Percentiles rank a stretch among this genome's conserved stretches.
phyloP scores from a whole-genome alignment of 306 rosid species.

The Rosa lucieae region DNA sequence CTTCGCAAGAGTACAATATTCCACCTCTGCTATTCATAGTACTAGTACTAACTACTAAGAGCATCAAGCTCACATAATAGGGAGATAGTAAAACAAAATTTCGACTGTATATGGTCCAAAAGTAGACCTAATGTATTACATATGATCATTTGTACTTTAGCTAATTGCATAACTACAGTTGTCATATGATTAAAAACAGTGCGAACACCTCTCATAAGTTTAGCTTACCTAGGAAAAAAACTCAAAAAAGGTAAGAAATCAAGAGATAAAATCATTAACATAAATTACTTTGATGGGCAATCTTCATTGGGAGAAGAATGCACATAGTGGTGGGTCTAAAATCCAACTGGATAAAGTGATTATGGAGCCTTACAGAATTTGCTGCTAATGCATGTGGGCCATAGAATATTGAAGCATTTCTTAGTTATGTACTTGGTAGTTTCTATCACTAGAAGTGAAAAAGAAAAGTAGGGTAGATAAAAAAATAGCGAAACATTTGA shows the following conservation, averaged over 20 bases:
- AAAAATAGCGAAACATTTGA: slow-evolving; percentile 7
- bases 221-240: slow-evolving; percentile 17
- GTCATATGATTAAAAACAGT: slow-evolving; percentile 8
- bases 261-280: slow-evolving; percentile 27
- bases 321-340: slow-evolving; percentile 46
- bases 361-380: slow-evolving; percentile 37
- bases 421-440: slow-evolving; percentile 26
- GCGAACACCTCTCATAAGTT: not conserved
- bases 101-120: not conserved
- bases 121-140: not conserved
- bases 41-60: too few species aligned
- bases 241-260: not conserved
- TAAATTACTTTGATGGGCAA: slow-evolving; percentile 36
- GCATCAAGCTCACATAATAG: too few species aligned
- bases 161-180: not conserved
- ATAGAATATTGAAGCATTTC: slow-evolving; percentile 28
- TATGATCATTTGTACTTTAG: not conserved
- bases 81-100: too few species aligned
- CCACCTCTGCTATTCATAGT: too few species aligned
- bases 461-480: slow-evolving; percentile 23
- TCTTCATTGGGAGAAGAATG: slow-evolving; percentile 56
- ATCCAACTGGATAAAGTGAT: slow-evolving; percentile 47
- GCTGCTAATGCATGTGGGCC: slow-evolving; percentile 38
- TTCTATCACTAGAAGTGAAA: slow-evolving; percentile 14
- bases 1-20: too few species aligned